Evolutionary conservation across 23 red algal species (phyloP).

Genomic region (Gracilaria caudata): DNA sequence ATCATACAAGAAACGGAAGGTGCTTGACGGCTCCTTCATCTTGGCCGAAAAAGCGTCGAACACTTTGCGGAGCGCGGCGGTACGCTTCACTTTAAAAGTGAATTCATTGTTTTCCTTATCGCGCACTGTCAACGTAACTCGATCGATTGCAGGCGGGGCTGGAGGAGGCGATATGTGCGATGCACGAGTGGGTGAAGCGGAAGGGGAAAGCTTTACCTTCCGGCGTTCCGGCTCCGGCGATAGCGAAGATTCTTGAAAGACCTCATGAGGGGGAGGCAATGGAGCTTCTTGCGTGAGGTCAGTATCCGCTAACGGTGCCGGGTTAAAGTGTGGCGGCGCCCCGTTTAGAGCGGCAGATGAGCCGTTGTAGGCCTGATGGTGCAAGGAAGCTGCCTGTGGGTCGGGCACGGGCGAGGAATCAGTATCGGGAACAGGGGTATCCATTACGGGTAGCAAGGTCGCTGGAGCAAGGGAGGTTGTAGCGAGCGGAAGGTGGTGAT

Average conservation of each 20-base stretch:
- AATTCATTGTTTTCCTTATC: slow-evolving; percentile 11
- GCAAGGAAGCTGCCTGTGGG: slow-evolving; percentile 2
- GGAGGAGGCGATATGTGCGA: neutral
- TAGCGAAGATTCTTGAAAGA: slow-evolving; percentile 5
- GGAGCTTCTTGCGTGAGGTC: neutral
- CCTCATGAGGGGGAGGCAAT: neutral
- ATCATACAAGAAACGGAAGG: slow-evolving; percentile 16
- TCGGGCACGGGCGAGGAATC: slow-evolving; percentile 2
- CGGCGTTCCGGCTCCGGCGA: slow-evolving; percentile 13
- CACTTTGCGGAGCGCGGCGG: neutral
- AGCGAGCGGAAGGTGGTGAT: neutral
- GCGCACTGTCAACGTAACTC: slow-evolving; percentile 5
- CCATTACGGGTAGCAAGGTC: neutral
- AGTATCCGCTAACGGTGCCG: neutral
- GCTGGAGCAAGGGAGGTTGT: neutral
- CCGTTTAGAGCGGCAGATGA: neutral
- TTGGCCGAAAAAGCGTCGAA: slow-evolving; percentile 1
- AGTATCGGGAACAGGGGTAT: neutral
- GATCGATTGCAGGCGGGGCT: neutral
- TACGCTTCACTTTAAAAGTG: slow-evolving; percentile 10
- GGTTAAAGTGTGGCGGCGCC: neutral
- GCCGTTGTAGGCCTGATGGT: neutral
- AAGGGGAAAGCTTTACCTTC: slow-evolving; percentile 4
- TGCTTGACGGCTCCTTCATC: neutral
- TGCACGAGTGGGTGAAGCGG: neutral